A percentile compares a stretch with the other conserved stretches of the same genome.
Conservation (phyloP, 352 stramenopile species). For the Phytophthora crassamura region DNA sequence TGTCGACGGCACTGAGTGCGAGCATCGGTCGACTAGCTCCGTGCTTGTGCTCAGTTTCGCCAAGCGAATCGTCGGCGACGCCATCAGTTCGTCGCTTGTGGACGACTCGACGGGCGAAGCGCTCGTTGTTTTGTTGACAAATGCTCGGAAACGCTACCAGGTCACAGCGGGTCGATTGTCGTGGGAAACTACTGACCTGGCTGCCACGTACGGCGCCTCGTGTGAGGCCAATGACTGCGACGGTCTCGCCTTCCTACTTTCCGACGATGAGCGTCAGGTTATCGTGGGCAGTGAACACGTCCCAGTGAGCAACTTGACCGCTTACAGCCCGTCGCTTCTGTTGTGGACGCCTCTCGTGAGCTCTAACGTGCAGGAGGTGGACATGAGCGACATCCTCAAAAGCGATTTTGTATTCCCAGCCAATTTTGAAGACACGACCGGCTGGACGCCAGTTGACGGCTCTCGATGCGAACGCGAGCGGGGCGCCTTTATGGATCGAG, state of each 20-base stretch:
- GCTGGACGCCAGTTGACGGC: constrained; percentile 42
- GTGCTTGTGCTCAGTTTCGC: constrained; percentile 68
- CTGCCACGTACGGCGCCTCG: constrained; percentile 36
- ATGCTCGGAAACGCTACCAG: constrained; percentile 52
- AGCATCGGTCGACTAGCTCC: constrained; percentile 36
- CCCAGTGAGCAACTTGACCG: constrained; percentile 36
- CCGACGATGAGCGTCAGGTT: constrained; percentile 22
- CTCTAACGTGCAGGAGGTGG: constrained; percentile 61
- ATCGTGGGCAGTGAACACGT: constrained; percentile 42
- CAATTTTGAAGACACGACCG: constrained; percentile 45
- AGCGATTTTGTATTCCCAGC: constrained; percentile 61
- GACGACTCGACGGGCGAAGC: constrained; percentile 14
- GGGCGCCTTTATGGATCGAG: constrained; percentile 45
- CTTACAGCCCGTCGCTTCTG: constrained; percentile 37
- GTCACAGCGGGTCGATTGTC: constrained; percentile 54
- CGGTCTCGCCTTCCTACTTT: constrained; percentile 38
- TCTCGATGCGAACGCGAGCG: constrained; percentile 55
- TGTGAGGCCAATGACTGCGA: constrained; percentile 39
- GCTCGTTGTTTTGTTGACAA: constrained; percentile 43
- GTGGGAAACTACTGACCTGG: constrained; percentile 47
- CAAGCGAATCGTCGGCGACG: constrained; percentile 52
- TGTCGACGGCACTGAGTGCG: constrained; percentile 28
- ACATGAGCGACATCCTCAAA: constrained; percentile 55
- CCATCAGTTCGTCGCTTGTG: constrained; percentile 38
- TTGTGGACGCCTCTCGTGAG: constrained; percentile 48